phyloP scores from a whole-genome alignment of 306 rosid species.

The Cicer chorassanicum region DNA sequence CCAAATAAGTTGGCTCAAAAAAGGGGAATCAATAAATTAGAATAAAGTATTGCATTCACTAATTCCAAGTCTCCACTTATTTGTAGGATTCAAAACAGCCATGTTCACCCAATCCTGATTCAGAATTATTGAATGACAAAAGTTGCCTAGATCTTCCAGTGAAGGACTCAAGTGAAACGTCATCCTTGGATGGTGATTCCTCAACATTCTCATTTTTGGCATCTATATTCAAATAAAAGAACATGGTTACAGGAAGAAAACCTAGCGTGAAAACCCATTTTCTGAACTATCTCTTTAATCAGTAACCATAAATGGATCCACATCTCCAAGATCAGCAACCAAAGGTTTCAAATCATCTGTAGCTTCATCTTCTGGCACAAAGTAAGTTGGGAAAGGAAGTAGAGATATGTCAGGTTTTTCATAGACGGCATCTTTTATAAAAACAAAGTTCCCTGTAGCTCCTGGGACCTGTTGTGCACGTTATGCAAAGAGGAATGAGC shows the following conservation, averaged over 20 bases:
- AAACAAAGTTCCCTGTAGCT: conserved; percentile 91
- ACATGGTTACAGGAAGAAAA: conserved; percentile 27
- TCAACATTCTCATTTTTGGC: conserved; percentile 43
- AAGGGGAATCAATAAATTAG: background rate
- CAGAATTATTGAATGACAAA: conserved; percentile 24
- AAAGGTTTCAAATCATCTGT: conserved; percentile 58
- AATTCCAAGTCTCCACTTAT: conserved; percentile 44
- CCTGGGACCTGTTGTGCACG: conserved; percentile 82
- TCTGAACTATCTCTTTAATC: conserved; percentile 51
- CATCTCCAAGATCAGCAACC: conserved; percentile 90
- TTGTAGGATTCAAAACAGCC: conserved; percentile 39
- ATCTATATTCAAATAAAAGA: conserved; percentile 38
- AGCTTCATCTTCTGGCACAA: conserved; percentile 70
- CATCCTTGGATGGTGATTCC: conserved; percentile 39
- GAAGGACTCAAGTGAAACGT: conserved; percentile 28
- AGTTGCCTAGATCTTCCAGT: conserved; percentile 30
- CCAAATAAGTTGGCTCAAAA: conserved; percentile 8
- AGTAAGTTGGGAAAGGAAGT: conserved; percentile 92
- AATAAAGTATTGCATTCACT: conserved; percentile 25
- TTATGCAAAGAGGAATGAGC: conserved; percentile 17
- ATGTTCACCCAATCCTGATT: conserved; percentile 37
- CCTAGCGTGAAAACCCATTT: conserved; percentile 36
- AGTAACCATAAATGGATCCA: conserved; percentile 85
- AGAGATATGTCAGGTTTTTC: conserved; percentile 69
- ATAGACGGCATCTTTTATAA: conserved; percentile 77